phyloP scores from a whole-genome alignment of 305 asterid species.

The Fraxinus dipetala region DNA sequence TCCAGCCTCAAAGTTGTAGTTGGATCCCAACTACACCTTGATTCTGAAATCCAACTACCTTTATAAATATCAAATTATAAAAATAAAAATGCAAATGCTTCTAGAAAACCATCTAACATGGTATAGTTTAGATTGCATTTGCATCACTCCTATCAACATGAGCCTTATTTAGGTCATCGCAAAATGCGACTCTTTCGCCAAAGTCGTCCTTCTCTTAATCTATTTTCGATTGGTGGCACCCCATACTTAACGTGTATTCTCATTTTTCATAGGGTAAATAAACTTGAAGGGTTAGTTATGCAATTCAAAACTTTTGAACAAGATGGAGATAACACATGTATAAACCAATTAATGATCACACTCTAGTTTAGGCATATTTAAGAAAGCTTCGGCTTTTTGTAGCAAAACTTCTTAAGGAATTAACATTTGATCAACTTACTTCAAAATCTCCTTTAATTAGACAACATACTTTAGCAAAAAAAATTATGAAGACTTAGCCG shows the following conservation, averaged over 20 bases:
- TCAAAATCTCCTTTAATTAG: not conserved
- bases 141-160: not conserved
- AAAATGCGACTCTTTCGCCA: not conserved
- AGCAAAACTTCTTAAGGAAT: not conserved
- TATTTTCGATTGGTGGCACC: not conserved
- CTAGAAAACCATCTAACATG: constrained; percentile 30
- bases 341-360: not conserved
- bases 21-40: constrained; percentile 32
- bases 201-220: not conserved
- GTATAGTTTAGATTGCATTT: not conserved
- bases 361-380: not conserved
- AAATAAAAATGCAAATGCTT: constrained; percentile 19
- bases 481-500: not conserved
- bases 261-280: not conserved
- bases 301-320: not conserved
- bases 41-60: constrained; percentile 32
- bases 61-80: constrained; percentile 17
- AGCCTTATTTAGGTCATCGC: not conserved
- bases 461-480: not conserved
- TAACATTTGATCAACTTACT: not conserved
- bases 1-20: constrained; percentile 29
- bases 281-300: not conserved
- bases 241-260: not conserved
- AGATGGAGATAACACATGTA: not conserved
- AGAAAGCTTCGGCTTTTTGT: not conserved